These are phyloP conservation scores for Thraustochytrium striatum DNA, from an alignment of 352 stramenopile genomes.

Conservation along the genomic window DNA sequence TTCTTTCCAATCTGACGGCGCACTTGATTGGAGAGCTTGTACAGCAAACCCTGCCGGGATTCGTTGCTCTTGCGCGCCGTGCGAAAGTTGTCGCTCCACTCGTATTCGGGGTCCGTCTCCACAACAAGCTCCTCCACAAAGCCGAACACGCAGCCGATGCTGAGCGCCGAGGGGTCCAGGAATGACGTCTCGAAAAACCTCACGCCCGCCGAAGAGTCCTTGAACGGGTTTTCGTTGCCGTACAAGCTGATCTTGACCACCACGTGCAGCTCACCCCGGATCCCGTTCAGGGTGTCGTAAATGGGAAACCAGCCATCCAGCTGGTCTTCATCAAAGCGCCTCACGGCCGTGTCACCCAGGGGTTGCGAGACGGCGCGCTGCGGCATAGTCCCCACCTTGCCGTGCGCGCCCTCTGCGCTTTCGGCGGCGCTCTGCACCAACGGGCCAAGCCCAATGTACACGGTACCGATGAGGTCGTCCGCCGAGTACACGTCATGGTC, in stretches of 20 bases:
- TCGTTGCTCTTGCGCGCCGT: conserved; percentile 88
- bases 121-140: conserved; percentile 94
- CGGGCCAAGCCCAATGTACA: conserved; percentile 97
- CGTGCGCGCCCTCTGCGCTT: conserved; percentile 50
- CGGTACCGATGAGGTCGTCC: conserved; percentile 89
- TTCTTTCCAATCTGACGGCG: conserved; percentile 85
- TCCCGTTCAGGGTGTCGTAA: conserved; percentile 92
- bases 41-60: conserved; percentile 88
- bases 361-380: conserved; percentile 36
- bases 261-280: conserved; percentile 88
- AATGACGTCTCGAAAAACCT: conserved; percentile 93
- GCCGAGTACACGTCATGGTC: conserved; percentile 88
- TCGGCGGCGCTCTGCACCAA: conserved; percentile 78
- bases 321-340: conserved; percentile 41
- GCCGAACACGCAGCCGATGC: conserved; percentile 79
- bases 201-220: conserved; percentile 91
- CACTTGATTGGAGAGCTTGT: conserved; percentile 77
- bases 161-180: conserved; percentile 78
- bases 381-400: neutral
- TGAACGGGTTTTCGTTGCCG: conserved; percentile 93
- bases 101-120: conserved; percentile 95
- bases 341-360: neutral
- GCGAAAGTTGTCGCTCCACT: conserved; percentile 91
- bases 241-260: conserved; percentile 94
- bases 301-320: conserved; percentile 96